phyloP scores from a whole-genome alignment of 331 rosid genomes.

The Phaseolus coccineus region DNA sequence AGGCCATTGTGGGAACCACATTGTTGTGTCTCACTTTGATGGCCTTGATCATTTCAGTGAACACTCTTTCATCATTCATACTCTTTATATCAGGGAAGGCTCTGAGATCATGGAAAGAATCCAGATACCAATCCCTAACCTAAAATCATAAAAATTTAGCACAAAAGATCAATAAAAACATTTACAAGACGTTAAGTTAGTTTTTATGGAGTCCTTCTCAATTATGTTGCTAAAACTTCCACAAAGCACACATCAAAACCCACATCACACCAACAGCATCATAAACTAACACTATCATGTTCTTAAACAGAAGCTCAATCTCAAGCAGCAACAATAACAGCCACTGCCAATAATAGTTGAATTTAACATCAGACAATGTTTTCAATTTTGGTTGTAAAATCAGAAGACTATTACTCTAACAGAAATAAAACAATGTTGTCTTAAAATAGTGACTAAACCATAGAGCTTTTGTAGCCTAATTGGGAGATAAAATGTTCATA shows the following conservation, averaged over 20 bases:
- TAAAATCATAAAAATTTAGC: slow-evolving; percentile 31
- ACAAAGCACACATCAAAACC: background rate
- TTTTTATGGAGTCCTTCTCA: too few relatives aligned
- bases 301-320: slow-evolving; percentile 15
- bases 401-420: background rate
- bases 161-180: slow-evolving; percentile 4
- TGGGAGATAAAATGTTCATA: background rate
- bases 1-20: slow-evolving; percentile 93
- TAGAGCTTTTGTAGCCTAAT: slow-evolving; percentile 15
- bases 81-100: slow-evolving; percentile 75
- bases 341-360: slow-evolving; percentile 25
- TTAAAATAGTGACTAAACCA: slow-evolving; percentile 23
- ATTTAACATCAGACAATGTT: background rate
- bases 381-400: slow-evolving; percentile 18
- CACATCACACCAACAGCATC: background rate
- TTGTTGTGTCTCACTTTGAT: slow-evolving; percentile 93
- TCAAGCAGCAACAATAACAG: background rate
- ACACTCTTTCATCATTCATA: slow-evolving; percentile 66
- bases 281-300: slow-evolving; percentile 20
- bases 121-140: slow-evolving; percentile 96
- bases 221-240: slow-evolving; percentile 6
- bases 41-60: slow-evolving; percentile 88
- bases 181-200: background rate
- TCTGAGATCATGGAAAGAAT: slow-evolving; percentile 87
- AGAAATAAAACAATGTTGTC: slow-evolving; percentile 13